phyloP scores from a whole-genome alignment of 2,329 filamentous ascomycete genomes.

The Colletotrichum truncatum region DNA sequence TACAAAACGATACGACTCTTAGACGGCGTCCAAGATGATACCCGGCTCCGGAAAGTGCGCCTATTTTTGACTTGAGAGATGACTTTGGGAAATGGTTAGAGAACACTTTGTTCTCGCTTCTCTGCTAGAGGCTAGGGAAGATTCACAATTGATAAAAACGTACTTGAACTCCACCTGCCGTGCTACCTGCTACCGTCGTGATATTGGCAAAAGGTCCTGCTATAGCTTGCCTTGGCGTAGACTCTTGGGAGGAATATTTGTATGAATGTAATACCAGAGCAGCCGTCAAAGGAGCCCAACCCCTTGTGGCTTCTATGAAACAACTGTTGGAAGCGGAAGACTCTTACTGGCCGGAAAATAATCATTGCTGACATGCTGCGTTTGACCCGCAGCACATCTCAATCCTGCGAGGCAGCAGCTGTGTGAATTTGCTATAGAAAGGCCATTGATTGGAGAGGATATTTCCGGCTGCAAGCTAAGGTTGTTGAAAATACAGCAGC shows the following conservation, averaged over 20 bases:
- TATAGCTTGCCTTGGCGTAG: neutral
- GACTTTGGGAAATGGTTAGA: neutral
- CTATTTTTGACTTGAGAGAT: neutral
- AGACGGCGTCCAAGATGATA: constrained; percentile 24
- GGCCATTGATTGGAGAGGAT: neutral
- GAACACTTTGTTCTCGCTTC: neutral
- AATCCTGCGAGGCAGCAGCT: neutral
- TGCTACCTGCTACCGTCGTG: neutral
- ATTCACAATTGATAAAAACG: neutral
- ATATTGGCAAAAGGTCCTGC: neutral
- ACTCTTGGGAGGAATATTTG: too few relatives aligned
- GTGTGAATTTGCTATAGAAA: neutral
- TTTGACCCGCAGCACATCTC: neutral
- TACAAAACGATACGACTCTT: constrained; percentile 19
- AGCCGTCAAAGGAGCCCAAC: neutral
- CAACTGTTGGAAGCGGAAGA: neutral
- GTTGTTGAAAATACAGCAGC: too few relatives aligned
- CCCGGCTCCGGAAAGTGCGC: constrained; percentile 20
- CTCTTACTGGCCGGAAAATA: neutral
- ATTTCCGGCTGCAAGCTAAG: too few relatives aligned
- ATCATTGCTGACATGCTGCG: neutral
- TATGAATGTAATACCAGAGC: too few relatives aligned
- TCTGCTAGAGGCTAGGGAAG: neutral
- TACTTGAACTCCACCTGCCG: neutral
- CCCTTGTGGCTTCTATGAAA: neutral